phyloP scores from a whole-genome alignment of 192 early-diverging fungal genomes.

The Backusella morwellensis region DNA sequence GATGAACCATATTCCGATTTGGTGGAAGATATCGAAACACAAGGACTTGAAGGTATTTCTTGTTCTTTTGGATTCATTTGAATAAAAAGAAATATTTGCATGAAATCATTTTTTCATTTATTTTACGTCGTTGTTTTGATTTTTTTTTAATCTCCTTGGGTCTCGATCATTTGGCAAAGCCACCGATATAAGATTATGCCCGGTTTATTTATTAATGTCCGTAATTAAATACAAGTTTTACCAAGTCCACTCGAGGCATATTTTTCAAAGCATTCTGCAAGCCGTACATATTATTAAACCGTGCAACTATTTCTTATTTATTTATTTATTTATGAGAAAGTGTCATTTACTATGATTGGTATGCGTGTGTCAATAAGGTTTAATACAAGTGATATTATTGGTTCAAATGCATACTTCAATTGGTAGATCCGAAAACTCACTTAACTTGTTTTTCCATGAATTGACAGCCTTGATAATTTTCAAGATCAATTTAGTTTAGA shows the following conservation, averaged over 20 bases:
- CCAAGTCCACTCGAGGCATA: too few species aligned
- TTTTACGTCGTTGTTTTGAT: background rate
- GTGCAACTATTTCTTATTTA: background rate
- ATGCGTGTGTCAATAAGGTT: background rate
- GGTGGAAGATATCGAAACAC: background rate
- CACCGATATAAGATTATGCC: background rate
- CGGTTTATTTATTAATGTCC: background rate
- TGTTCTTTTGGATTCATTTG: background rate
- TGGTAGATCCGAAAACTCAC: background rate
- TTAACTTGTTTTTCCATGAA: background rate
- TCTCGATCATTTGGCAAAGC: background rate
- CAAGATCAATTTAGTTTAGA: background rate
- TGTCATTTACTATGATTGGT: background rate
- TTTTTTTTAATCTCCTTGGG: background rate
- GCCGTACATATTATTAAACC: too few species aligned
- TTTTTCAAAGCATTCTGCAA: too few species aligned
- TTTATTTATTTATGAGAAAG: background rate
- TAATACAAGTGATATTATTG: background rate
- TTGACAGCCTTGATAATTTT: background rate
- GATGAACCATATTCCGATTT: background rate
- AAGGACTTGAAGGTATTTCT: background rate
- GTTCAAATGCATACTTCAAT: background rate
- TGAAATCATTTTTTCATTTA: background rate
- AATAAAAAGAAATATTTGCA: background rate
- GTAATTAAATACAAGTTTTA: background rate